Conservation (phyloP, 2,329 filamentous ascomycete species). For the Atkinsonella texensis region DNA sequence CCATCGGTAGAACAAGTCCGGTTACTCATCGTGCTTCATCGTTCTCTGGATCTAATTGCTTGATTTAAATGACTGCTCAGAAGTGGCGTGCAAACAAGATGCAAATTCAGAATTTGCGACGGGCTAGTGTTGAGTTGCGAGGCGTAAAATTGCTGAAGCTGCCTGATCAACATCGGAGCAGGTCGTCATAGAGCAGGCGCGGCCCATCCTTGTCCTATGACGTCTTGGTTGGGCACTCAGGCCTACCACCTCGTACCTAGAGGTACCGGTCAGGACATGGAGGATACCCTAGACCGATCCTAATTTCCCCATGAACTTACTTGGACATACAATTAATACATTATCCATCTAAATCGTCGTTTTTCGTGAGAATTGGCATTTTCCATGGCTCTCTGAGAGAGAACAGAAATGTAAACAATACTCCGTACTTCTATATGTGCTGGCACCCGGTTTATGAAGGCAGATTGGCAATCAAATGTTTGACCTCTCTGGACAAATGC, state of each 20-base stretch:
- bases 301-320: background rate
- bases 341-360: no score
- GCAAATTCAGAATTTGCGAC: background rate
- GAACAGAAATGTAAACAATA: no score
- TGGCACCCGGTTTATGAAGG: no score
- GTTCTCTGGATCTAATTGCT: background rate
- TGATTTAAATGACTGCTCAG: background rate
- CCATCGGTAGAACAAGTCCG: slow-evolving; percentile 5
- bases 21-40: slow-evolving; percentile 5
- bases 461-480: no score
- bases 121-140: background rate
- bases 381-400: no score
- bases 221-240: slow-evolving; percentile 2
- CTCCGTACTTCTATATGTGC: no score
- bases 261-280: background rate
- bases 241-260: no score
- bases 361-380: no score
- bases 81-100: background rate
- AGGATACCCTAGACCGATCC: background rate
- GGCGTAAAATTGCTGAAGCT: background rate
- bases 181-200: background rate
- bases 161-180: background rate
- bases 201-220: background rate
- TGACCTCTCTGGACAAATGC: no score
- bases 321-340: no score